phyloP scores from a whole-genome alignment of 108 stramenopile genomes.

The Cyclotella choctawhatcheeana region DNA sequence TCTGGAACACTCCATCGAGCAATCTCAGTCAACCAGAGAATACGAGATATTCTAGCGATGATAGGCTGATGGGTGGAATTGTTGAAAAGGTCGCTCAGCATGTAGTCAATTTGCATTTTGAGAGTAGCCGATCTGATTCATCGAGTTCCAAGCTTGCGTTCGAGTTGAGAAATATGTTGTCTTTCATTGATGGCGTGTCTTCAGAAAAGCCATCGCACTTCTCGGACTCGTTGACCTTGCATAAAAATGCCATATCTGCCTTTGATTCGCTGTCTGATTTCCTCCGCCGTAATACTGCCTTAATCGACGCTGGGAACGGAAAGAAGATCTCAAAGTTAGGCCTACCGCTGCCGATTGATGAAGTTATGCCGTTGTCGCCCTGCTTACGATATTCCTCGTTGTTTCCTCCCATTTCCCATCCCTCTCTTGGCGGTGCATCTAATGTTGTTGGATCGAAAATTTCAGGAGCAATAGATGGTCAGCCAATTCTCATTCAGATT shows the following conservation, averaged over 20 bases:
- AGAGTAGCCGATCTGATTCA: neutral
- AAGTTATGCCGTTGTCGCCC: constrained; percentile 80
- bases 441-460: constrained; percentile 45
- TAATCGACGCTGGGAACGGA: constrained; percentile 23
- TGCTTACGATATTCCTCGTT: constrained; percentile 77
- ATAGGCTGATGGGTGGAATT: constrained; percentile 74
- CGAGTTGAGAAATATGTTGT: constrained; percentile 64
- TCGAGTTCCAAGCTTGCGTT: constrained; percentile 38
- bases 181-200: constrained; percentile 63
- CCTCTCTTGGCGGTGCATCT: constrained; percentile 62
- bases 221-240: constrained; percentile 50
- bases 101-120: constrained; percentile 70
- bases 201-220: constrained; percentile 33
- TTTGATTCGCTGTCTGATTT: constrained; percentile 75
- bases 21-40: constrained; percentile 1
- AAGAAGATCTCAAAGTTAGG: constrained; percentile 56
- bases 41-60: constrained; percentile 48
- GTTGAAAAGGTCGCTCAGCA: constrained; percentile 76
- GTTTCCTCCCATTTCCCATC: constrained; percentile 81
- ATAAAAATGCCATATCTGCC: constrained; percentile 71
- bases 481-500: constrained; percentile 80
- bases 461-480: constrained; percentile 57
- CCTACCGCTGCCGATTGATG: constrained; percentile 80
- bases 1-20: constrained; percentile 66
- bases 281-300: constrained; percentile 59